Evolutionary conservation across 73 alveolate genomes (phyloP), one percentile per base, ranked within the genome.

Genomic region (Durusdinium trenchii): DNA sequence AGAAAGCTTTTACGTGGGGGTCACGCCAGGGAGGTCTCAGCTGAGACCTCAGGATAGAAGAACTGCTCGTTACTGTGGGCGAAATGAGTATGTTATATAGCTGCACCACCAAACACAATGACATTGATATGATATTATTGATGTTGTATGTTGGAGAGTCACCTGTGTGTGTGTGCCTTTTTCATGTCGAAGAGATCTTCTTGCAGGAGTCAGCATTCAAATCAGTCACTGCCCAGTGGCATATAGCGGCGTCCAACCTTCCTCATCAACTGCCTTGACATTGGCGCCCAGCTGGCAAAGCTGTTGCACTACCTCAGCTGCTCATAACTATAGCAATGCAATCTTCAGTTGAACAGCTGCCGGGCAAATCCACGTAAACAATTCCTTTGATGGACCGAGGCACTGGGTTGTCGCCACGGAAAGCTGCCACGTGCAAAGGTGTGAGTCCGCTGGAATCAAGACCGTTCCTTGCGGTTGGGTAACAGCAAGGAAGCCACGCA

Each of bases 381-480:
- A 9, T 16, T 75, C 16, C 69, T 57, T 57, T 16, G 69, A 57
- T 57, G 23, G 23, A 57, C 46, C 86, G 20, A 28, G 95, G n/a
- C 60, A 20, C 95, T 40, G 79, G 43, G 32, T 89, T 36, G 52
- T 89, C 96, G 7, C 96, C 96, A 61, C 96, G 96, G 62, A 89
- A 89, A 46, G 96, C 96, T 42, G 96, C 96, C 7, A 89, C 96
- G 43, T 89, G 96, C 96, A 89, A 47, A 30, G 96, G 96, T 35
- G 96, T 89, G 73, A 89, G 69, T 67, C 96, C 96, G 28, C 83
- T 89, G 69, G 12, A 14, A 43, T 89, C 96, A 46, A 43, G 40
- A 48, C 85, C 85, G 35, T 89, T 89, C 96, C 96, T 89, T 16
- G 50, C n/a, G n/a, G n/a, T n/a, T n/a, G n/a, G n/a, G n/a, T n/a